Conservation (phyloP, 2,329 filamentous ascomycete genomes). For the Cladobotryum protrusum region DNA sequence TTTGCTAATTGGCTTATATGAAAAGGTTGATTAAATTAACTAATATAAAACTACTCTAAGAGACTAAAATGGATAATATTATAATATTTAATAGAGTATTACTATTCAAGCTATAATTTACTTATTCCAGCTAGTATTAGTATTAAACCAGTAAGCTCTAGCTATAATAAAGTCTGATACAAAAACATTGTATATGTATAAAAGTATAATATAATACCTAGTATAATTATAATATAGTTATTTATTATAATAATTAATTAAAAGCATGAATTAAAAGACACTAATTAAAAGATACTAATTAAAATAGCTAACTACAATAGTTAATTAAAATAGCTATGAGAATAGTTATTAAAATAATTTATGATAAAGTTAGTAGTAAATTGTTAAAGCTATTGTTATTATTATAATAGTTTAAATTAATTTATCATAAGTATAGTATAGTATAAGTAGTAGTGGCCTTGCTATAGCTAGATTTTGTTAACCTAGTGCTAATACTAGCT, state of each 20-base stretch:
- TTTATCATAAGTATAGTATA: too few relatives aligned
- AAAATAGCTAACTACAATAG: not conserved
- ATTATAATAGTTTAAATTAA: too few relatives aligned
- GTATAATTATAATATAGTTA: not conserved
- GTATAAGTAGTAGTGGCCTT: too few relatives aligned
- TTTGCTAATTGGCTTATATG: too few relatives aligned
- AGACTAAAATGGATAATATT: not conserved
- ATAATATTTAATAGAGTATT: not conserved
- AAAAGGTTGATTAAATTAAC: too few relatives aligned
- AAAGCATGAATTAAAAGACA: not conserved
- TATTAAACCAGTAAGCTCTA: too few relatives aligned
- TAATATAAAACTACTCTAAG: too few relatives aligned
- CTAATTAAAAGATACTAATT: not conserved
- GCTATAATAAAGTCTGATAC: not conserved
- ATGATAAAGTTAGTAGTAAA: not conserved
- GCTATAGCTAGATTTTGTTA: too few relatives aligned
- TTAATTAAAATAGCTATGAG: not conserved
- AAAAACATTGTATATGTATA: constrained; percentile 3
- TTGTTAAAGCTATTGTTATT: not conserved
- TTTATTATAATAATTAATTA: not conserved
- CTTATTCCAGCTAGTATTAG: too few relatives aligned
- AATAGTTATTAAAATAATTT: too few relatives aligned
- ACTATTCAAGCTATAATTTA: too few relatives aligned
- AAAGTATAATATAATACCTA: not conserved
- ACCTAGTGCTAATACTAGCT: too few relatives aligned